Conservation (phyloP, 192 early-diverging fungal genomes). For the Coemansia asiatica region DNA sequence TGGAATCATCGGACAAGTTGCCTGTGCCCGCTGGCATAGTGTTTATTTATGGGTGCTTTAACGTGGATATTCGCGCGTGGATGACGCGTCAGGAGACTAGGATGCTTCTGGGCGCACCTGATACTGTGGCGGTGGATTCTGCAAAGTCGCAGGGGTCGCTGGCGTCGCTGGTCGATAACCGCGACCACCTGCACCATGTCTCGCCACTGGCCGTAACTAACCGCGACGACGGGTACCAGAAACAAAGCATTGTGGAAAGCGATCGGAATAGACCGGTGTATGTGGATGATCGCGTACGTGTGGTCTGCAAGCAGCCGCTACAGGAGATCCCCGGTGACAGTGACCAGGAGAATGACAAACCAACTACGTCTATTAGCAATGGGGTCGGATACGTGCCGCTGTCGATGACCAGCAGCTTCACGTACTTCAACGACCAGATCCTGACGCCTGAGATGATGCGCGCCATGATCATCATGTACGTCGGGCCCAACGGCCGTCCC, state of each 20-base stretch:
- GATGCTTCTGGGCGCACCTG: slow-evolving; percentile 25
- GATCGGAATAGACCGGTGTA: not conserved
- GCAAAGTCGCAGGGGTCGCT: slow-evolving; percentile 16
- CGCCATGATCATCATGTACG: slow-evolving; percentile 76
- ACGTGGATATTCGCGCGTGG: slow-evolving; percentile 93
- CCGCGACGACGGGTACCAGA: slow-evolving; percentile 34
- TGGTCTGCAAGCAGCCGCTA: slow-evolving; percentile 16
- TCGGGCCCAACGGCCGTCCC: slow-evolving; percentile 75
- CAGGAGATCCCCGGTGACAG: not conserved
- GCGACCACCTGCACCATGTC: slow-evolving; percentile 66
- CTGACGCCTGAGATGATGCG: slow-evolving; percentile 75
- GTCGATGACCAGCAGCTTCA: slow-evolving; percentile 73
- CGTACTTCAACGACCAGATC: slow-evolving; percentile 86
- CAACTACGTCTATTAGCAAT: not conserved
- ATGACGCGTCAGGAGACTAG: slow-evolving; percentile 62
- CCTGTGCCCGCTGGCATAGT: slow-evolving; percentile 74
- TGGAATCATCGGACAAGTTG: slow-evolving; percentile 62
- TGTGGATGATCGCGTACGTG: slow-evolving; percentile 40
- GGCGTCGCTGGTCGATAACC: slow-evolving; percentile 55
- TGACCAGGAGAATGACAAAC: not conserved
- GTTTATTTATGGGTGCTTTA: slow-evolving; percentile 86
- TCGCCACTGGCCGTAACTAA: slow-evolving; percentile 62
- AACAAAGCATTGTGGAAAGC: not conserved
- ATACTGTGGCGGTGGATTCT: slow-evolving; percentile 2
- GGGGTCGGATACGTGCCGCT: slow-evolving; percentile 52